phyloP scores from a whole-genome alignment of 305 asterid genomes.

The Fraxinus nigra region DNA sequence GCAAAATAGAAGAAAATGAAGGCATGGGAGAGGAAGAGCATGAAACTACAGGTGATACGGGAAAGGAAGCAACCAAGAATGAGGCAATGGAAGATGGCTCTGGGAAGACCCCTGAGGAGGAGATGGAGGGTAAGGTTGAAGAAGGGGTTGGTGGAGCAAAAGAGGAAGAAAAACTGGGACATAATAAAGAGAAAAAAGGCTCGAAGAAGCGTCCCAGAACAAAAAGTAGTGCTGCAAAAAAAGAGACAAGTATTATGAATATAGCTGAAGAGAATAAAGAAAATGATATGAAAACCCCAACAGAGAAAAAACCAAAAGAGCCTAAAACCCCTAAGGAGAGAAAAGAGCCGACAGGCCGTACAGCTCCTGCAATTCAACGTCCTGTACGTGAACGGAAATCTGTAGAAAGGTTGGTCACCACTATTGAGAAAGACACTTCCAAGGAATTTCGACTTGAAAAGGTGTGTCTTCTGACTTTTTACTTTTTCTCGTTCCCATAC shows the following conservation, averaged over 20 bases:
- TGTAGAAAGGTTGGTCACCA: constrained; percentile 75
- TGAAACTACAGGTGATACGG: constrained; percentile 12
- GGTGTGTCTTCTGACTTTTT: background rate
- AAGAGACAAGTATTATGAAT: constrained; percentile 35
- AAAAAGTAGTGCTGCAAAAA: constrained; percentile 36
- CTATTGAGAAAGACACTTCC: constrained; percentile 54
- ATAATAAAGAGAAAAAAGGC: constrained; percentile 29
- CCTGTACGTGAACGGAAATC: constrained; percentile 84
- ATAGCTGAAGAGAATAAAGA: constrained; percentile 31
- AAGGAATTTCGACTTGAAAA: constrained; percentile 42
- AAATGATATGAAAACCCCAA: constrained; percentile 32
- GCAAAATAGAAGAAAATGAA: background rate
- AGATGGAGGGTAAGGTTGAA: constrained; percentile 29
- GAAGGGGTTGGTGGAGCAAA: constrained; percentile 32
- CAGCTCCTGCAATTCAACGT: constrained; percentile 49
- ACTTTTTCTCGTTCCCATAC: background rate
- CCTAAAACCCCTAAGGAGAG: constrained; percentile 27
- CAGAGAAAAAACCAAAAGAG: constrained; percentile 33
- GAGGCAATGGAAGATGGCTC: constrained; percentile 24
- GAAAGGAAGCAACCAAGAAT: constrained; percentile 22
- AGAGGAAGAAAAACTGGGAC: constrained; percentile 33
- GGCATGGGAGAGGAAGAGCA: background rate
- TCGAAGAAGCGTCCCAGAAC: constrained; percentile 49
- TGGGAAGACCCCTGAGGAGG: constrained; percentile 17
- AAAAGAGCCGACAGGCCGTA: constrained; percentile 59